Evolutionary conservation across 2,329 filamentous ascomycete species (phyloP), one percentile per base, ranked within the genome.

Genomic region (Microdochium nivale): DNA sequence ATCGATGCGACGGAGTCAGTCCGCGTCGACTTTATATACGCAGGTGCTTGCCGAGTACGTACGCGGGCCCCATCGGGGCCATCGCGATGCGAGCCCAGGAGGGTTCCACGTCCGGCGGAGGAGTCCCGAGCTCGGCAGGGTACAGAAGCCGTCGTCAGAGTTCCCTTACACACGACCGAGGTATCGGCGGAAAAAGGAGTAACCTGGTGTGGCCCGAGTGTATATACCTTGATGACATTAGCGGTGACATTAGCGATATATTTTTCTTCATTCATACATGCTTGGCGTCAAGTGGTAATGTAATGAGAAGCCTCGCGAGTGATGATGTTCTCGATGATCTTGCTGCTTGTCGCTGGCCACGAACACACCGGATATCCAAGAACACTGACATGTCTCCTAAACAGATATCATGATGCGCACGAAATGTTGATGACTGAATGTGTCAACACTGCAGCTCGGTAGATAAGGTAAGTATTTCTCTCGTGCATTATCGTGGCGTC

Each of bases 121-220:
- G 56, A 74, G 72, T 65, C 75, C 72, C 30, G 75, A 75, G 52
- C 54, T 70, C 37, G 72, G 73, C 51, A 74, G 72, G 55, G 70
- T 80, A 57, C 74, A 74, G 55, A 80, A 80, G 60, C 61, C 70
- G 51, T 61, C 64, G 53, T 61, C 69, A 52, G 74, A 77, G 40
- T 23, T 44, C n/a, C 23, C 40, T 11, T 5, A 11, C 9, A 3
- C 10, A 3, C n/a, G 40, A 19, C 19, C 40, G 23, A 44, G 23
- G 19, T 44, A 44, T 24, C 40, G 21, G 5, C 47, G 40, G 40
- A 44, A 19, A 19, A 19, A 7, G 40, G 40, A 44, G 5, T 44
- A 19, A 44, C 14, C 19, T 19, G 16, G 19, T 16, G 9, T 44
- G 40, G 40, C 19, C 19, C 7, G 19, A 13, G n/a, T 44, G 40